These are phyloP conservation scores for Irpex sp. DNA, from an alignment of 1,284 basidiomycete genomes.

Conservation along the genomic window DNA sequence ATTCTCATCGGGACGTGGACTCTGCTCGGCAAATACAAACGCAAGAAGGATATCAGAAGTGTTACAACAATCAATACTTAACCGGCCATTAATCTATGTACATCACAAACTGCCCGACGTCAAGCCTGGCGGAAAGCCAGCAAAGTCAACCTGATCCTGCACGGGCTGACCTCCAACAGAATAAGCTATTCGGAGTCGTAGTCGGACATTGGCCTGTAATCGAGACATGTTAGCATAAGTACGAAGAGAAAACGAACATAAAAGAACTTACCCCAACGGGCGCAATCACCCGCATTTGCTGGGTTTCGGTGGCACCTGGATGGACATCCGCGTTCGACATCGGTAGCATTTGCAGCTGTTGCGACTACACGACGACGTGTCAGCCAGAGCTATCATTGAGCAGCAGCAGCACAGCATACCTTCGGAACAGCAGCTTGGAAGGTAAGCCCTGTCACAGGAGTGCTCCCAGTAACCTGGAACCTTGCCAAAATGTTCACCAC, in stretches of 20 bases:
- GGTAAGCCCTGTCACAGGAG: conserved; percentile 61
- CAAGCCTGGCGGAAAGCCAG: conserved; percentile 82
- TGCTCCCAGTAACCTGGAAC: conserved; percentile 70
- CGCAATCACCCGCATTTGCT: conserved; percentile 91
- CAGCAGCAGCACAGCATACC: conserved; percentile 41
- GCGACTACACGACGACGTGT: conserved; percentile 58
- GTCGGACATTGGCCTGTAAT: conserved; percentile 72
- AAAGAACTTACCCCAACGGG: conserved; percentile 73
- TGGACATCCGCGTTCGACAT: conserved; percentile 85
- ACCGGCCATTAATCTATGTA: conserved; percentile 5
- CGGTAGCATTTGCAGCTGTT: conserved; percentile 97
- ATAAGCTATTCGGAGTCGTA: conserved; percentile 86
- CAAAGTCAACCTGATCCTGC: conserved; percentile 95
- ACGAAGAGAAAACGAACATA: conserved; percentile 1
- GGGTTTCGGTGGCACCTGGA: conserved; percentile 85
- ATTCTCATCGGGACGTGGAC: no score
- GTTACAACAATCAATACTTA: not conserved
- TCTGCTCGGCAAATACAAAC: not conserved
- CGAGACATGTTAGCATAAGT: not conserved
- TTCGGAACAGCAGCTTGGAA: conserved; percentile 99
- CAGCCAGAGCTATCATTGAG: not conserved
- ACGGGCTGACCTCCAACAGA: conserved; percentile 62
- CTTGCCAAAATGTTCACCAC: conserved; percentile 88
- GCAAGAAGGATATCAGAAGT: not conserved
- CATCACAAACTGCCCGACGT: conserved; percentile 37